These are phyloP conservation scores for Spongiforma sp. DNA, from an alignment of 1,284 basidiomycete species.

Conservation along the genomic window DNA sequence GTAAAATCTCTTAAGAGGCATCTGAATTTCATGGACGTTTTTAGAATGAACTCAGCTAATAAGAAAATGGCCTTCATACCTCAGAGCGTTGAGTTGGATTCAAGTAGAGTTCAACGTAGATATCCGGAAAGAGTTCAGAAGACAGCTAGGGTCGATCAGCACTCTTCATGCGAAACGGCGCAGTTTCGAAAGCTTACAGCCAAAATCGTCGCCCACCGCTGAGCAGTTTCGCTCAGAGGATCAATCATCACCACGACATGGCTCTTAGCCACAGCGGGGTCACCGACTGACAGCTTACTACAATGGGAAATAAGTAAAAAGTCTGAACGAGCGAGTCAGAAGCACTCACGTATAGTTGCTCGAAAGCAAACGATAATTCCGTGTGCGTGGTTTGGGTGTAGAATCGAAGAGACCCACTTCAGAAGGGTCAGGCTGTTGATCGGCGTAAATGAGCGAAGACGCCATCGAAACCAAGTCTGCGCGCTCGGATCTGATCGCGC, in stretches of 20 bases:
- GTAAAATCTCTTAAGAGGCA: conserved; percentile 96
- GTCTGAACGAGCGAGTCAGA: neutral
- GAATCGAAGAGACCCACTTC: conserved; percentile 76
- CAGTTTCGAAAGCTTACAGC: conserved; percentile 50
- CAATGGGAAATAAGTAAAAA: conserved; percentile 2
- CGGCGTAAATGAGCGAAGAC: conserved; percentile 72
- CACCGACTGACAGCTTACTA: conserved; percentile 75
- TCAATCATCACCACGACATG: conserved; percentile 83
- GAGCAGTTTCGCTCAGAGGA: conserved; percentile 85
- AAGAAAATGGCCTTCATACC: conserved; percentile 44
- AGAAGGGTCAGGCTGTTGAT: conserved; percentile 72
- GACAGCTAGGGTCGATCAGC: conserved; percentile 20
- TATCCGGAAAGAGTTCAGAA: conserved; percentile 56
- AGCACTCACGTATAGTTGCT: conserved; percentile 67
- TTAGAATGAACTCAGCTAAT: neutral
- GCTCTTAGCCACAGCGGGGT: conserved; percentile 68
- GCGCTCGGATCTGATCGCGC: conserved; percentile 52
- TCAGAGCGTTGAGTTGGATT: conserved; percentile 74
- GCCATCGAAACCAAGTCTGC: conserved; percentile 67
- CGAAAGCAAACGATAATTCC: conserved; percentile 64
- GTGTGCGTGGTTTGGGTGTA: conserved; percentile 57
- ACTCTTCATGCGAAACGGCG: neutral
- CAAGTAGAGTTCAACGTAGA: conserved; percentile 76
- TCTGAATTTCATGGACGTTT: conserved; percentile 52
- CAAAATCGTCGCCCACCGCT: conserved; percentile 83